These are phyloP conservation scores for Angomonas deanei DNA, from an alignment of 208 protist genomes.

Conservation along the genomic window DNA sequence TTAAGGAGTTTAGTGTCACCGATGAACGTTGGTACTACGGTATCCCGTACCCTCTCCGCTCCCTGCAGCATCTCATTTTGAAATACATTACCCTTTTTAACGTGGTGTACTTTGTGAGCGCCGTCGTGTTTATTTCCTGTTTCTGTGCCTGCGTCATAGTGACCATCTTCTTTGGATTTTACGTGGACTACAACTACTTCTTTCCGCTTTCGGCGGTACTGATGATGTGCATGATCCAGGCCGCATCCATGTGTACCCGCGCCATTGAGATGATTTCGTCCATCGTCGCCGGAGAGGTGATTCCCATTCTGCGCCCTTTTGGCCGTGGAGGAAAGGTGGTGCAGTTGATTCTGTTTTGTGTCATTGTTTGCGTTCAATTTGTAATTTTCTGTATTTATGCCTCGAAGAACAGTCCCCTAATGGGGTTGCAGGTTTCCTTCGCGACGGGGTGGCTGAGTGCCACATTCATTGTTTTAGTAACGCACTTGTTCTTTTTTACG, in stretches of 20 bases:
- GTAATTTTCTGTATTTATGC: constrained; percentile 54
- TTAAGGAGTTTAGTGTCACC: constrained; percentile 16
- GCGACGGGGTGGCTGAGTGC: constrained; percentile 56
- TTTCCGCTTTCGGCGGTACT: constrained; percentile 48
- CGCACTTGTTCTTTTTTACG: constrained; percentile 58
- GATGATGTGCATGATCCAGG: constrained; percentile 39
- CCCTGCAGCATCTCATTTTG: constrained; percentile 27
- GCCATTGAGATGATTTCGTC: constrained; percentile 32
- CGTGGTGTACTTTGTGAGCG: constrained; percentile 39
- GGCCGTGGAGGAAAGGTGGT: constrained; percentile 25
- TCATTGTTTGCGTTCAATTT: constrained; percentile 33
- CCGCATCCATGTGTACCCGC: constrained; percentile 36
- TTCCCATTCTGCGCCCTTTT: constrained; percentile 48
- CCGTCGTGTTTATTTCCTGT: constrained; percentile 40
- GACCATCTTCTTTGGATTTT: constrained; percentile 59
- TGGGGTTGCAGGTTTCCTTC: constrained; percentile 46
- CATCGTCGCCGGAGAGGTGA: constrained; percentile 28
- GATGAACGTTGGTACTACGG: constrained; percentile 48
- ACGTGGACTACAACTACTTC: constrained; percentile 41
- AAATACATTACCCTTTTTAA: constrained; percentile 29
- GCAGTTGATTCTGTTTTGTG: constrained; percentile 36
- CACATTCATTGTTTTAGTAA: constrained; percentile 28
- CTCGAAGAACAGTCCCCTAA: constrained; percentile 20
- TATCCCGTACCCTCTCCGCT: constrained; percentile 35
- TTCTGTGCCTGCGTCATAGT: constrained; percentile 33